Evolutionary conservation across 1,139 yeast species (phyloP), one percentile per base, ranked within the genome.

Genomic region (Scheffersomyces illinoinensis): DNA sequence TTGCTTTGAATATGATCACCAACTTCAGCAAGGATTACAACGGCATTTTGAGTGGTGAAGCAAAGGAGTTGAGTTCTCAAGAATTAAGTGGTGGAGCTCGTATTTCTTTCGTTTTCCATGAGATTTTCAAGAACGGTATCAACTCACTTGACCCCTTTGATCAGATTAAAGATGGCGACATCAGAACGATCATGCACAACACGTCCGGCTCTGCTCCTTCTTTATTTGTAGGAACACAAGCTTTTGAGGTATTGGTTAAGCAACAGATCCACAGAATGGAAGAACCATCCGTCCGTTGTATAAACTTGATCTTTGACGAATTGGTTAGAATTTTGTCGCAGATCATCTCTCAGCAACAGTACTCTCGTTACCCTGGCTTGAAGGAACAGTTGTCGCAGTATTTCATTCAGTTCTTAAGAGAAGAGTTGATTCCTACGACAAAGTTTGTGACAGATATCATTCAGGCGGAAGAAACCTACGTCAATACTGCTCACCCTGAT

Each of bases 181-280:
- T 96, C 67, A 88, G 99, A 76, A 95, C 99, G n/a, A 93, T 95
- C 60, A 89, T 90, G 93, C 92, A 93, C 79, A 95, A 95, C 74
- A 91, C 98, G 53, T 90, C 97, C 17, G 99, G 99, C 71, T 90
- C 98, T 19, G 92, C 98, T 0, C 99, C 99, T n/a, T 91, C 97
- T 5, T 82, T 95, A 68, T 95, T 95, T 77, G 99, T 95, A 60
- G 99, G 98, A 54, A 95, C 99, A 7, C 95, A 92, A 69, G 98
- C 98, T 0, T 95, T 95, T 72, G 99, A 95, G 76, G 97, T 93
- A 21, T 85, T 95, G 68, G 98, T 95, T 53, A 93, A 91, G 75
- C 97, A 95, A 75, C 99, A 95, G 76, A 93, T 95, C 65, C 88
- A 83, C 68, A 86, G 99, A 75, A 92, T 95, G 81, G 98, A 95